phyloP scores from a whole-genome alignment of 192 early-diverging fungal genomes.

The Umbelopsis isabellina region DNA sequence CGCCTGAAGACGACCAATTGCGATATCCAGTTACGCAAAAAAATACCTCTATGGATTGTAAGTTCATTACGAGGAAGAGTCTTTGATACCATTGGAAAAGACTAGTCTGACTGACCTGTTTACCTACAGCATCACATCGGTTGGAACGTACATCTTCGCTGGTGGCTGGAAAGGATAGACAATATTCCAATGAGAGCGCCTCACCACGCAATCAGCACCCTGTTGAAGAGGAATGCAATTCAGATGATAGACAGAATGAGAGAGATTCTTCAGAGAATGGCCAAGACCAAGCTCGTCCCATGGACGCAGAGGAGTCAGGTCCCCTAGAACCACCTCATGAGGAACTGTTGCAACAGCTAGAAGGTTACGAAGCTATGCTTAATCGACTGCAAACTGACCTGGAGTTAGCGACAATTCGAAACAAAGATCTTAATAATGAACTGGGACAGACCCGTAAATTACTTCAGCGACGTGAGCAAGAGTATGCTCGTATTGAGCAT shows the following conservation, averaged over 20 bases:
- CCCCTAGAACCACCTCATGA: background rate
- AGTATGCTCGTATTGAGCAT: conserved; percentile 41
- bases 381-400: background rate
- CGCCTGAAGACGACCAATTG: no score
- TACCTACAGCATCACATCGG: background rate
- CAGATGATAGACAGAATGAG: conserved; percentile 3
- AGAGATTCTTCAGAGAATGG: background rate
- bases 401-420: conserved; percentile 5
- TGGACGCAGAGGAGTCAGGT: background rate
- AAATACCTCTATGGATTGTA: no score
- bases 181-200: background rate
- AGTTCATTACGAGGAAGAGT: no score
- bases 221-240: background rate
- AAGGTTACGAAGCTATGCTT: background rate
- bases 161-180: background rate
- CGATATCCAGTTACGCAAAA: no score
- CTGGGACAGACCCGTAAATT: conserved; percentile 29
- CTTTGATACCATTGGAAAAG: no score
- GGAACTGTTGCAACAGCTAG: conserved; percentile 10
- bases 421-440: conserved; percentile 22
- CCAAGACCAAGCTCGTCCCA: background rate
- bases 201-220: background rate
- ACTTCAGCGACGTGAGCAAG: conserved; percentile 36
- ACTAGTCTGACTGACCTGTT: background rate
- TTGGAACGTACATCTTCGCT: conserved; percentile 8